phyloP scores from a whole-genome alignment of 179 eudicot genomes.

The Spinacia oleracea region DNA sequence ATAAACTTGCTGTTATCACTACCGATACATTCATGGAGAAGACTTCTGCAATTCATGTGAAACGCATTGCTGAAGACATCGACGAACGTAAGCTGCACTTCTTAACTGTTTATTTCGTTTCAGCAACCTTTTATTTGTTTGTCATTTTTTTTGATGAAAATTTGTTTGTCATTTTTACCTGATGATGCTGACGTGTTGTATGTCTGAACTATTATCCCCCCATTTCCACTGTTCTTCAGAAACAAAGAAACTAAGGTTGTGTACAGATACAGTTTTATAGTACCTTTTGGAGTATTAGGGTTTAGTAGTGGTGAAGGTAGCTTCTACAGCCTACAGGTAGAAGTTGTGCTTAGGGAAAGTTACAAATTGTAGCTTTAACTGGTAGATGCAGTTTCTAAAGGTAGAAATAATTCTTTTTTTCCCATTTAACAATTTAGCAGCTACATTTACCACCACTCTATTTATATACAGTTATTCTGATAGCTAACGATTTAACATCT shows the following conservation, averaged over 20 bases:
- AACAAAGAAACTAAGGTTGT: neutral
- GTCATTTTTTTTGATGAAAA: neutral
- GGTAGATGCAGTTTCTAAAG: neutral
- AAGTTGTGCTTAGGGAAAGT: neutral
- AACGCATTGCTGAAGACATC: slow-evolving; percentile 61
- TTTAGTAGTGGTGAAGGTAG: neutral
- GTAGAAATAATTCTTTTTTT: neutral
- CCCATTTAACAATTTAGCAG: neutral
- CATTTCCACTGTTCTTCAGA: neutral
- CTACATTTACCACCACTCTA: neutral
- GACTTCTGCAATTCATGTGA: slow-evolving; percentile 78
- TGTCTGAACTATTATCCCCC: neutral
- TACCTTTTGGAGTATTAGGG: neutral
- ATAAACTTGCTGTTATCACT: slow-evolving; percentile 75
- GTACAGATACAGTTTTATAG: neutral
- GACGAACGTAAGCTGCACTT: slow-evolving; percentile 60
- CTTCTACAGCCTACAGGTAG: neutral
- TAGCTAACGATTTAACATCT: neutral
- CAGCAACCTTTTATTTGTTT: neutral
- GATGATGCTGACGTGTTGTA: neutral
- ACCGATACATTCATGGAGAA: slow-evolving; percentile 79
- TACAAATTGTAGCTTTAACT: neutral
- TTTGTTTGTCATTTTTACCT: neutral
- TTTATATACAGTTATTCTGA: neutral
- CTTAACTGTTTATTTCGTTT: neutral